These are phyloP conservation scores for Ehretia macrophylla DNA, from an alignment of 257 asterid genomes.

Conservation along the genomic window DNA sequence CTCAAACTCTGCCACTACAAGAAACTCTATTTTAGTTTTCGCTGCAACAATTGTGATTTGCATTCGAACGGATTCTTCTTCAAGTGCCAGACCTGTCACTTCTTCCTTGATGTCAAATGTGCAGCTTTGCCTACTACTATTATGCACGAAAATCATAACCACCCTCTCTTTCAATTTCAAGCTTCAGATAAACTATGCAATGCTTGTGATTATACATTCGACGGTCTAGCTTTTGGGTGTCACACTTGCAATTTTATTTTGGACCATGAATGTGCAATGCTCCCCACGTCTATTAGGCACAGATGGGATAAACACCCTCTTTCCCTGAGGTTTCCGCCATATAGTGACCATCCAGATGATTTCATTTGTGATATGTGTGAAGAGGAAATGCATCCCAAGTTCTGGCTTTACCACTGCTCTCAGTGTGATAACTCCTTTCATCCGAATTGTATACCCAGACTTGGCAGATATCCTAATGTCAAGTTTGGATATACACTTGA, in stretches of 20 bases:
- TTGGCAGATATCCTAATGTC: neutral
- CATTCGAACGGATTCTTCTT: neutral
- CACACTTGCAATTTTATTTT: neutral
- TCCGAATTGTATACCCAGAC: neutral
- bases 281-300: slow-evolving; percentile 1
- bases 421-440: slow-evolving; percentile 8
- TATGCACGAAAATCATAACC: neutral
- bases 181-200: neutral
- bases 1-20: too few species aligned
- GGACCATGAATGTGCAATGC: neutral
- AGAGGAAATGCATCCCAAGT: slow-evolving; percentile 3
- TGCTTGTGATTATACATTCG: neutral
- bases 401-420: slow-evolving; percentile 1
- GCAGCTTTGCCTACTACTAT: neutral
- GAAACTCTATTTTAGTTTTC: neutral
- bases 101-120: neutral
- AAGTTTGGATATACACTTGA: too few species aligned
- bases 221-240: neutral
- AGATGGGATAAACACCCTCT: slow-evolving; percentile 2
- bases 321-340: neutral
- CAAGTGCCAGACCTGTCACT: neutral
- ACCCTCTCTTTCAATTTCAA: neutral
- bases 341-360: neutral
- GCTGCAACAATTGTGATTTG: neutral
- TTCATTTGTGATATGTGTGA: slow-evolving; percentile 12